A percentile compares a stretch with the other conserved stretches of the same genome.
phyloP scores from a whole-genome alignment of 805 yeast species.

The Metschnikowia bowlesiae region DNA sequence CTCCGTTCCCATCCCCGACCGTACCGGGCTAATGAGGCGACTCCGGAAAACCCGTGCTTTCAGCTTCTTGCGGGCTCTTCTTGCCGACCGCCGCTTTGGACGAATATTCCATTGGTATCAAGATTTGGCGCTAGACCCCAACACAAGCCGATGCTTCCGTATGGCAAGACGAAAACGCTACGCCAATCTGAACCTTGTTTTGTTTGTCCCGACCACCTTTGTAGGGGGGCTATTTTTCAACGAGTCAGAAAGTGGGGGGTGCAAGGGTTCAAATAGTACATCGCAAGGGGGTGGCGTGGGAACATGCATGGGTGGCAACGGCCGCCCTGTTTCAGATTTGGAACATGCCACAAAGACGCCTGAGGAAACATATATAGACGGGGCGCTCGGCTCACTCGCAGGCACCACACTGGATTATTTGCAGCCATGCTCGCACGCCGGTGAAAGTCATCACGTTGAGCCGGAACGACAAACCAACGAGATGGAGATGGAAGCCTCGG shows the following conservation, averaged over 20 bases:
- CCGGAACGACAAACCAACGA: too few relatives aligned
- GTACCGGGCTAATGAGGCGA: not conserved
- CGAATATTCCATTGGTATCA: slow-evolving; percentile 1
- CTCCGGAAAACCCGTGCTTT: not conserved
- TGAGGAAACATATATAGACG: not conserved
- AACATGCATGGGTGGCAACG: not conserved
- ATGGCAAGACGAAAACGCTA: slow-evolving; percentile 54
- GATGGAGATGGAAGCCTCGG: too few relatives aligned
- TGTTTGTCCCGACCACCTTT: slow-evolving; percentile 53
- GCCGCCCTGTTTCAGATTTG: not conserved
- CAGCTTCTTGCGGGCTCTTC: not conserved
- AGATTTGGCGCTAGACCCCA: not conserved
- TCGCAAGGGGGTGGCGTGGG: not conserved
- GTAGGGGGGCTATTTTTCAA: slow-evolving; percentile 65
- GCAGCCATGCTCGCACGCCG: slow-evolving; percentile 1
- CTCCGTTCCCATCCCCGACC: not conserved
- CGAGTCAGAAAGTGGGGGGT: not conserved
- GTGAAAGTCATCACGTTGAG: too few relatives aligned
- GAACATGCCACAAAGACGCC: not conserved
- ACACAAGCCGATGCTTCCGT: slow-evolving; percentile 41
- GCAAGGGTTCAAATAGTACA: not conserved
- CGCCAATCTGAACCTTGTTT: slow-evolving; percentile 39
- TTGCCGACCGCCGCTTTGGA: not conserved
- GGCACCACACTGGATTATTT: not conserved
- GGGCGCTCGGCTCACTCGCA: not conserved